phyloP scores from a whole-genome alignment of 257 asterid species.

The Gardenia jasminoides region DNA sequence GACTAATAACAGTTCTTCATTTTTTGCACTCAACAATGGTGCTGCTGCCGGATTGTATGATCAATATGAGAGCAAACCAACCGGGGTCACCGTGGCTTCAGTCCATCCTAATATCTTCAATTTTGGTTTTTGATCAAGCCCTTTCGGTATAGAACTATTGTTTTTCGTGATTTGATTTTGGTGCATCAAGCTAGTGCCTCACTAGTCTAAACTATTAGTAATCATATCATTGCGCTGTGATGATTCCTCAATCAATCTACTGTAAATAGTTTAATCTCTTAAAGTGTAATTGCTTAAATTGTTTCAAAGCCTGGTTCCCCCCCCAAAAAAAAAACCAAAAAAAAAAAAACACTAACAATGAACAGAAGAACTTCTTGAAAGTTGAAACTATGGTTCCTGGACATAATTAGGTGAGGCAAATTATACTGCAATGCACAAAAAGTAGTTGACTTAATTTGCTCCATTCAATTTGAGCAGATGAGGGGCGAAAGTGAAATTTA shows the following conservation, averaged over 20 bases:
- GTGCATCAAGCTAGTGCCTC: constrained; percentile 30
- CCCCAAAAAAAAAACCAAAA: too few relatives aligned
- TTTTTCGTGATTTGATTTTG: neutral
- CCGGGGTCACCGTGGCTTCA: constrained; percentile 17
- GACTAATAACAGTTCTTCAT: constrained; percentile 16
- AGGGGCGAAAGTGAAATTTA: neutral
- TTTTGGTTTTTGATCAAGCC: constrained; percentile 50
- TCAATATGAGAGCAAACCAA: constrained; percentile 52
- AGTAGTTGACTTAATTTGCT: too few relatives aligned
- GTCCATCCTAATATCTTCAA: constrained; percentile 1
- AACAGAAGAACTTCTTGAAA: too few relatives aligned
- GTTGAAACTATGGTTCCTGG: too few relatives aligned
- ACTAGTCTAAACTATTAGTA: constrained; percentile 28
- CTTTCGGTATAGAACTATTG: neutral
- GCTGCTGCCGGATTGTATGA: constrained; percentile 23
- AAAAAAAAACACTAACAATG: too few relatives aligned
- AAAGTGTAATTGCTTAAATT: neutral
- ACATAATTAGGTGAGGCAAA: too few relatives aligned
- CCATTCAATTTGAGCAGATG: too few relatives aligned
- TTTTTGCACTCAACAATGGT: constrained; percentile 21
- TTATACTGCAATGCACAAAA: too few relatives aligned
- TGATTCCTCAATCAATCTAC: neutral
- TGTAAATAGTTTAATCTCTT: neutral
- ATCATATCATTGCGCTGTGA: neutral
- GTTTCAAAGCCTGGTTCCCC: neutral